Evolutionary conservation across 129 eudicot species (phyloP).

Genomic region (Arctium minus): DNA sequence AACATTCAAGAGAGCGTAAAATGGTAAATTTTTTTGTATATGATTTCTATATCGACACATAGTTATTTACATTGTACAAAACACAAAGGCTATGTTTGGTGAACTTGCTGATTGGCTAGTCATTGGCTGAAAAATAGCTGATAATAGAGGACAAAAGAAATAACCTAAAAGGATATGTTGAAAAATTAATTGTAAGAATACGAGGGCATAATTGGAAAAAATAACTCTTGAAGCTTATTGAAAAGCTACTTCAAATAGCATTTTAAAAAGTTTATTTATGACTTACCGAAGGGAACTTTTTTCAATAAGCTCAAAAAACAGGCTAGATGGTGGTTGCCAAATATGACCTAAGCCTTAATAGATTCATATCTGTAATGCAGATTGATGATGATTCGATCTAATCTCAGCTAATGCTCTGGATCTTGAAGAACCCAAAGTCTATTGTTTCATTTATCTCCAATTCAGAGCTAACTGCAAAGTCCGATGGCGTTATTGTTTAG

Average conservation of each 20-base stretch:
- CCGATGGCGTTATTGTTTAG: neutral
- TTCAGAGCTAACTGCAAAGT: slow-evolving; percentile 8
- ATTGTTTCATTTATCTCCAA: neutral
- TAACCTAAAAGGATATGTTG: neutral
- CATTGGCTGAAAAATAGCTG: neutral
- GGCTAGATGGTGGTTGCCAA: neutral
- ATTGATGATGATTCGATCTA: slow-evolving; percentile 10
- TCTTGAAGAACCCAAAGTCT: slow-evolving; percentile 11
- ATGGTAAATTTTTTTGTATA: slow-evolving; percentile 26
- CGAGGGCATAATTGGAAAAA: too few species aligned
- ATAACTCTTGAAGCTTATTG: too few species aligned
- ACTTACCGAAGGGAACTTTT: neutral
- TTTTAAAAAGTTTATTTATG: neutral
- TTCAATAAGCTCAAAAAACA: neutral
- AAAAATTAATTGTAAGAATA: neutral
- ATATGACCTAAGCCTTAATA: neutral
- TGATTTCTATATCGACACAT: neutral
- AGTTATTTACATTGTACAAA: neutral
- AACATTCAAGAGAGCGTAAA: slow-evolving; percentile 19
- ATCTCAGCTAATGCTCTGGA: slow-evolving; percentile 12
- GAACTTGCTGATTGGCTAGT: neutral
- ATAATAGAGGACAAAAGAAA: neutral
- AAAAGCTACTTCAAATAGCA: neutral
- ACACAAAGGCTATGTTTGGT: neutral
- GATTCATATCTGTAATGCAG: slow-evolving; percentile 15